Evolutionary conservation across 2,329 filamentous ascomycete genomes (phyloP).

Genomic region (Penicillium sp.): DNA sequence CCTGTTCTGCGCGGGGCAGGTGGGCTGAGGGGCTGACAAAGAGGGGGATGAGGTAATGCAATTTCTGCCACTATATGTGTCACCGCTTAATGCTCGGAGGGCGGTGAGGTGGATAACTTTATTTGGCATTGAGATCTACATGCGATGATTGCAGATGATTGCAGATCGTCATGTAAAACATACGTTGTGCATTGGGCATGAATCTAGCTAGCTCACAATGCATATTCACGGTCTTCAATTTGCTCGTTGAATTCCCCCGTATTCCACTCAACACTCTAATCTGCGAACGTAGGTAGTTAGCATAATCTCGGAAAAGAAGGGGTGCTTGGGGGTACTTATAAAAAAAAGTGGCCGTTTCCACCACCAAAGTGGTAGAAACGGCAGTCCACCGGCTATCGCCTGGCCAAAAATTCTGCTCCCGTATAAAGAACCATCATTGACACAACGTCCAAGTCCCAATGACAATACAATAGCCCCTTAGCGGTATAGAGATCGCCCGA

Average conservation of each 20-base stretch:
- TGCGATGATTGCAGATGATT: neutral
- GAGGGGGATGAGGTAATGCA: constrained; percentile 1
- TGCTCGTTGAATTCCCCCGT: neutral
- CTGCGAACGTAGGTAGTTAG: constrained; percentile 35
- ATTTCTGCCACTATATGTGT: neutral
- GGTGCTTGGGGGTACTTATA: constrained; percentile 35
- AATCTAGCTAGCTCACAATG: neutral
- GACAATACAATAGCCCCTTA: constrained; percentile 11
- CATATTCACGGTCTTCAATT: neutral
- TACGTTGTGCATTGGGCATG: neutral
- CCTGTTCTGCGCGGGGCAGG: constrained; percentile 23
- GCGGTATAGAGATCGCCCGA: constrained; percentile 6
- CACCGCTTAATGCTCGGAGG: neutral
- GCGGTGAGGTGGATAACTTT: neutral
- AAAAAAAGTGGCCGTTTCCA: constrained; percentile 34
- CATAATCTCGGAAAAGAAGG: neutral
- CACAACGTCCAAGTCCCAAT: constrained; percentile 9
- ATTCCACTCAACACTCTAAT: neutral
- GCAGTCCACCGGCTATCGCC: constrained; percentile 22
- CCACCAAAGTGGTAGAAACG: constrained; percentile 26
- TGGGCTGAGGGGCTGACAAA: constrained; percentile 18
- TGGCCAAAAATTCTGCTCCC: constrained; percentile 17
- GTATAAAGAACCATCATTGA: constrained; percentile 7
- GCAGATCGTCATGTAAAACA: neutral
- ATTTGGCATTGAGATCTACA: too few relatives aligned